A percentile compares a stretch with the other conserved stretches of the same genome.
Conservation (phyloP, 148 eudicot species). For the Rheum nobile region DNA sequence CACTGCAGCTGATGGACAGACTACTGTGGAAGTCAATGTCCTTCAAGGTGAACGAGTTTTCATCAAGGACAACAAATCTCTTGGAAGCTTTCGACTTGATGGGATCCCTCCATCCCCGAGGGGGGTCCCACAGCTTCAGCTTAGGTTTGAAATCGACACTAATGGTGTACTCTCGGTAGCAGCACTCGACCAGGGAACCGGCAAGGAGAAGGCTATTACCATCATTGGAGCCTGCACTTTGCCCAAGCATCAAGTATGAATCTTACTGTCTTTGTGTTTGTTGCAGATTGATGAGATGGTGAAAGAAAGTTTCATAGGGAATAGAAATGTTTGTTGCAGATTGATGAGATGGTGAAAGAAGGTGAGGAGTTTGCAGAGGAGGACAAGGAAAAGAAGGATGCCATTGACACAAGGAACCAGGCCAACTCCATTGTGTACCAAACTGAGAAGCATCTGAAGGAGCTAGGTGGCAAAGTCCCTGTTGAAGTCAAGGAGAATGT, state of each 20-base stretch:
- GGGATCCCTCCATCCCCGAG: constrained; percentile 78
- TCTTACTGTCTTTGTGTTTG: not conserved
- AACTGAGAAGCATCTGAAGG: constrained; percentile 69
- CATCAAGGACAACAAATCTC: constrained; percentile 54
- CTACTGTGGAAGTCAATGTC: constrained; percentile 55
- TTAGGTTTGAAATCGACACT: constrained; percentile 59
- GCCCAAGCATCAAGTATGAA: constrained; percentile 50
- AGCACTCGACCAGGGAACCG: constrained; percentile 61
- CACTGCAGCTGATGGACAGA: constrained; percentile 68
- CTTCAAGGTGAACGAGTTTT: constrained; percentile 75
- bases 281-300: constrained; percentile 70
- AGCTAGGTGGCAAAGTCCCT: constrained; percentile 61
- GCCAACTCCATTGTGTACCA: constrained; percentile 58
- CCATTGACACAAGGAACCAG: constrained; percentile 67
- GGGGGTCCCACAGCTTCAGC: constrained; percentile 69
- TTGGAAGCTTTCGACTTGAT: constrained; percentile 56
- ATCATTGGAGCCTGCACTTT: constrained; percentile 69
- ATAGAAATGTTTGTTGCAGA: constrained; percentile 23
- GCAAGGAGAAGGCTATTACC: constrained; percentile 64
- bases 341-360: constrained; percentile 63
- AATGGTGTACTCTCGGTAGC: constrained; percentile 64
- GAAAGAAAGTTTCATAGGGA: constrained; percentile 32
- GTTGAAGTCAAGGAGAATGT: constrained; percentile 46
- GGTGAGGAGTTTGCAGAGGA: constrained; percentile 64
- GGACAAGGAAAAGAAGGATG: constrained; percentile 69